These are phyloP conservation scores for Apophysomyces sp. DNA, from an alignment of 371 early-diverging fungal genomes.

Conservation along the genomic window DNA sequence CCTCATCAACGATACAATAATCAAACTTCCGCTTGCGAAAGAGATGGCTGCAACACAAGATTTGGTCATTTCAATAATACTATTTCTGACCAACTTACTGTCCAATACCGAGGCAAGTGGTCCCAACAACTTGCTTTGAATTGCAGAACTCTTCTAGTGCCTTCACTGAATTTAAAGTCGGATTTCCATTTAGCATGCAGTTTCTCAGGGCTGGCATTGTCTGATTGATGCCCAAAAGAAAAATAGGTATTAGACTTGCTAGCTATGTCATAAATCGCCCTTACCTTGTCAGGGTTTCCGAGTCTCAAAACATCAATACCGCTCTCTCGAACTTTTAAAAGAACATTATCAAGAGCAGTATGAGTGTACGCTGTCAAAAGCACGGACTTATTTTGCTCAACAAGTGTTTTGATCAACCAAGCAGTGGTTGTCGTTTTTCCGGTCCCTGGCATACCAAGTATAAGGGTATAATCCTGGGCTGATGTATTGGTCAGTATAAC, in stretches of 20 bases:
- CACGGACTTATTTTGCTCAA: constrained; percentile 72
- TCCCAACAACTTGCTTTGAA: constrained; percentile 73
- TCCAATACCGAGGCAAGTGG: constrained; percentile 87
- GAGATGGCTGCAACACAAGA: constrained; percentile 37
- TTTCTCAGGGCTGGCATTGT: constrained; percentile 48
- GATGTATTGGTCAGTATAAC: neutral
- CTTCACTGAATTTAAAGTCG: constrained; percentile 48
- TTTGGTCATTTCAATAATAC: neutral
- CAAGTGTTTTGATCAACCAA: constrained; percentile 75
- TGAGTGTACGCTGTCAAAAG: constrained; percentile 96
- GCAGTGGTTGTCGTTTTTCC: constrained; percentile 97
- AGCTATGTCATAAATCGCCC: neutral
- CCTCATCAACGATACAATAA: constrained; percentile 98
- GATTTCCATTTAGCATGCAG: constrained; percentile 49
- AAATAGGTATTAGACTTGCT: neutral
- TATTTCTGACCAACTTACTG: constrained; percentile 58
- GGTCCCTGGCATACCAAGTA: constrained; percentile 99
- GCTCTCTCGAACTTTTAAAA: constrained; percentile 71
- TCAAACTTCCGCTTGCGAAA: constrained; percentile 84
- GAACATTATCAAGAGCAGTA: constrained; percentile 93
- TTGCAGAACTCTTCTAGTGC: constrained; percentile 60
- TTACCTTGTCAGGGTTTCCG: constrained; percentile 69
- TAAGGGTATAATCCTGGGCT: constrained; percentile 87
- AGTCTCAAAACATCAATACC: constrained; percentile 70
- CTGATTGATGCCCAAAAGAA: constrained; percentile 15